phyloP scores from a whole-genome alignment of 495 filamentous ascomycete species.

The Xylaria scruposa region DNA sequence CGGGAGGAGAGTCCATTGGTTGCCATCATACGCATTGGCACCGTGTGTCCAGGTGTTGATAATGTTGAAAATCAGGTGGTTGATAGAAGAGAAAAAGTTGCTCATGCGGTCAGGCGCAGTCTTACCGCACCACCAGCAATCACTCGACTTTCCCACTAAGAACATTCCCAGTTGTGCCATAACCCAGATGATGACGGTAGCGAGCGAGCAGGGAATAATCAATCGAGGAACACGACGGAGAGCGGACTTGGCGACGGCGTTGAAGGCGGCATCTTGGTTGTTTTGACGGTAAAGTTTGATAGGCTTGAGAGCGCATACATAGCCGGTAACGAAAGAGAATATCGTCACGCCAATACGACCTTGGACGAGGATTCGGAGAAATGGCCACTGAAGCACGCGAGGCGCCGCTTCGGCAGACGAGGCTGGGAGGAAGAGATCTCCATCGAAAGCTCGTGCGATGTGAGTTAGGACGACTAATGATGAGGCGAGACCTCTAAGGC shows the following conservation, averaged over 20 bases:
- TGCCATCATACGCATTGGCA: conserved; percentile 66
- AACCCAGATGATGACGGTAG: conserved; percentile 63
- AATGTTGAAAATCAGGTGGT: conserved; percentile 52
- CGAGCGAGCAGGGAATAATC: conserved; percentile 65
- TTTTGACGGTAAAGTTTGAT: conserved; percentile 65
- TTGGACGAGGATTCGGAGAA: conserved; percentile 67
- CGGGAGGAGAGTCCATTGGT: conserved; percentile 72
- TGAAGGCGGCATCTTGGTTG: conserved; percentile 58
- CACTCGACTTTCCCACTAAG: conserved; percentile 59
- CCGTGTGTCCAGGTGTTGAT: conserved; percentile 64
- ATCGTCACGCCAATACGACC: conserved; percentile 70
- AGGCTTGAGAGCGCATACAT: conserved; percentile 71
- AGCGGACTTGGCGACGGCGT: conserved; percentile 64
- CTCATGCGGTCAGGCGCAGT: conserved; percentile 55
- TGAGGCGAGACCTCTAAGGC: conserved; percentile 69
- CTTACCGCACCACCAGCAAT: conserved; percentile 67
- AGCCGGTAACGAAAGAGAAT: conserved; percentile 71
- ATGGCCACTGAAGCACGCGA: conserved; percentile 63
- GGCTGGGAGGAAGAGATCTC: conserved; percentile 62
- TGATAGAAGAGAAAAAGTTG: conserved; percentile 44
- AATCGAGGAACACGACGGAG: conserved; percentile 69
- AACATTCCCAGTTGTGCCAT: conserved; percentile 66
- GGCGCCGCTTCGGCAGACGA: conserved; percentile 54
- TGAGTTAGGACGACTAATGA: conserved; percentile 69
- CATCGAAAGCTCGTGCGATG: conserved; percentile 65